Evolutionary conservation across 305 asterid genomes (phyloP), one percentile per base, ranked within the genome.

Genomic region (Fraxinus velutina): DNA sequence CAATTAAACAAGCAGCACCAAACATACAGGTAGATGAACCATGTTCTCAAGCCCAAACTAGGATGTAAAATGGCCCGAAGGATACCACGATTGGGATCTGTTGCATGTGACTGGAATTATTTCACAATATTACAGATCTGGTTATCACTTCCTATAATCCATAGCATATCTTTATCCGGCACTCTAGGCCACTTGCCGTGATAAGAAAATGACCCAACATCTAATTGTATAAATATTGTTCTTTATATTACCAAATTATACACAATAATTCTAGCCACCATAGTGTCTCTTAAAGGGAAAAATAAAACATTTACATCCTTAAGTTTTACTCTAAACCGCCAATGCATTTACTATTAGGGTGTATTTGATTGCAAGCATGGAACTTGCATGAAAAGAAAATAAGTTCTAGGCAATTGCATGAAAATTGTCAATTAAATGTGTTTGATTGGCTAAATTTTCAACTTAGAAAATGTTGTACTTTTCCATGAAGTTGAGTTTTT

Each of bases 21-120:
- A 62, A 77, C 76, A 66, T 9, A 79, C 29, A 77, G 75, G 84
- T 77, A 30, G 76, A 82, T 68, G 73, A 32, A 71, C 76, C 84
- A 78, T 81, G 78, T 73, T 81, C 66, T 37, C 62, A 70, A 60
- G 64, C 44, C 39, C 57, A 2, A 68, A 78, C 39, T 39, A 60
- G 2, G 77, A 74, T 30, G 57, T 64, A 81, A 33, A 72, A 27
- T 83, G 44, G 75, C 78, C 76, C 1, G 42, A 74, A 66, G 17
- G 36, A 29, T 66, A 66, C 73, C 37, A 66, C n/a, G 7, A 9
- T 66, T 27, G 36, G 34, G 30, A 78, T 78, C 24, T 47, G 47
- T 72, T 75, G 39, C 32, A 83, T 75, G 81, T 77, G 73, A 78
- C 32, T 34, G 75, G 78, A 77, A 29, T 81, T 37, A 6, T 27